Conservation (phyloP, 441 rosid species). For the Dalechampia spathulata region DNA sequence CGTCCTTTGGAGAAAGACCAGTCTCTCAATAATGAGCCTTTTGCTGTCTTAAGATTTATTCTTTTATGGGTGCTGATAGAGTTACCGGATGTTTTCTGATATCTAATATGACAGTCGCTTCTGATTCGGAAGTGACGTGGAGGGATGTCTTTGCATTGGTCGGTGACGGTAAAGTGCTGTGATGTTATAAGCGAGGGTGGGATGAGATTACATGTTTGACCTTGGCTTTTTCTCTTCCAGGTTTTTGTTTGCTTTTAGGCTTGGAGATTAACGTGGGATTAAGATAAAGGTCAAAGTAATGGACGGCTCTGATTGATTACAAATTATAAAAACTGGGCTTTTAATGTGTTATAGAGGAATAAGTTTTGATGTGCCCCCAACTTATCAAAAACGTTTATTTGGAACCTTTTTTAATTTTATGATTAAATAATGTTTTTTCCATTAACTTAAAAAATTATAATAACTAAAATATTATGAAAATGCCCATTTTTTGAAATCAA, state of each 20-base stretch:
- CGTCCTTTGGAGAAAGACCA: constrained; percentile 6
- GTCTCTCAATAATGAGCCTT: no score
- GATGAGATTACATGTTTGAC: background rate
- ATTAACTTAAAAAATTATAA: no score
- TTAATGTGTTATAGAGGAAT: no score
- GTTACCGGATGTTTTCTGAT: background rate
- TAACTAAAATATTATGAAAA: no score
- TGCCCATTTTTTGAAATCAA: no score
- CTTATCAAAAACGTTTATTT: no score
- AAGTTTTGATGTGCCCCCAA: no score
- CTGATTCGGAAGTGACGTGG: constrained; percentile 12
- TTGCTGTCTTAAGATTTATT: no score
- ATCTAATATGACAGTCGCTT: background rate
- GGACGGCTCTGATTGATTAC: constrained; percentile 1
- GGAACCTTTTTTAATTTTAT: no score
- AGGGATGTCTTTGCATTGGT: background rate
- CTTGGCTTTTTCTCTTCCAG: background rate
- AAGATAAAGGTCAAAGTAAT: background rate
- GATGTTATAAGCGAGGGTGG: background rate
- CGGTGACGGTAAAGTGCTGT: constrained; percentile 2
- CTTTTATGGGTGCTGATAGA: no score
- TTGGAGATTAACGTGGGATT: constrained; percentile 5
- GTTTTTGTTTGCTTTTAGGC: background rate
- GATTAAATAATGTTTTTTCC: no score
- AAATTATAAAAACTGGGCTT: background rate